phyloP scores from a whole-genome alignment of 805 yeast species.

The Blastobotrys americana region DNA sequence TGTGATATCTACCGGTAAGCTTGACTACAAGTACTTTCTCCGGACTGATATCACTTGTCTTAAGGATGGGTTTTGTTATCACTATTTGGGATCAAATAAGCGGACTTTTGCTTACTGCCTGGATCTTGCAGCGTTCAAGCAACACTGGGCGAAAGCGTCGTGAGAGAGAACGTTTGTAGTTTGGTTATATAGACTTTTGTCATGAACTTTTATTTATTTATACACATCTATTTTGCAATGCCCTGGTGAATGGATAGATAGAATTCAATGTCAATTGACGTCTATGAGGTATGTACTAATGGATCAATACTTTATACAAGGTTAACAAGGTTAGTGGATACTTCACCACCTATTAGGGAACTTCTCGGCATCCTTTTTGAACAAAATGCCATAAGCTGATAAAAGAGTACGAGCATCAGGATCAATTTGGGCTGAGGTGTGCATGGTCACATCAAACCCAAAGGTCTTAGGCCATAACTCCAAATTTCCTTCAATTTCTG shows the following conservation, averaged over 20 bases:
- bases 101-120: neutral
- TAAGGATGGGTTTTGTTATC: slow-evolving; percentile 1
- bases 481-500: slow-evolving; percentile 85
- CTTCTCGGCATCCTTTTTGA: slow-evolving; percentile 39
- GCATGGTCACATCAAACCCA: slow-evolving; percentile 78
- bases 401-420: slow-evolving; percentile 79
- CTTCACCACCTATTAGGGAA: slow-evolving; percentile 22
- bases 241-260: neutral
- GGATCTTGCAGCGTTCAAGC: slow-evolving; percentile 1
- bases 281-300: no score
- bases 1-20: slow-evolving; percentile 1
- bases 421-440: slow-evolving; percentile 86
- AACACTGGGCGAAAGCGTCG: neutral
- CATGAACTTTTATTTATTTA: no score
- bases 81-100: neutral
- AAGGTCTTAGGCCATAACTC: slow-evolving; percentile 83
- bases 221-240: neutral
- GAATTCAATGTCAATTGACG: neutral
- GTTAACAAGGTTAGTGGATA: no score
- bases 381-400: slow-evolving; percentile 78
- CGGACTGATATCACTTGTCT: neutral
- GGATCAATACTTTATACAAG: no score
- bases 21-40: neutral
- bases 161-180: no score
- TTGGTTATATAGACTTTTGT: no score